Conservation (phyloP, 768 basidiomycete genomes). For the Lactarius evosmus region DNA sequence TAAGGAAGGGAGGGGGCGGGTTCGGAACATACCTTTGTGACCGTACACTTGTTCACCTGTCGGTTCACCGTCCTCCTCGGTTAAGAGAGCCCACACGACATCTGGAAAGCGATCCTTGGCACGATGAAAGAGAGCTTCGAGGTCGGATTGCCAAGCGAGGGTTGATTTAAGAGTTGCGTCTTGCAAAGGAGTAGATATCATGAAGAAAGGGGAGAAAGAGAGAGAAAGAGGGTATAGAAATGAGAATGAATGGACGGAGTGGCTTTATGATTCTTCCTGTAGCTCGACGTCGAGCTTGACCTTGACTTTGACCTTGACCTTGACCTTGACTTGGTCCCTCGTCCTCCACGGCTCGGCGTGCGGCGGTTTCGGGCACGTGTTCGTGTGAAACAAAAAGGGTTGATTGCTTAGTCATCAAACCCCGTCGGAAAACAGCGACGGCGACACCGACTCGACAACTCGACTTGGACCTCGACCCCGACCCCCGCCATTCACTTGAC, state of each 20-base stretch:
- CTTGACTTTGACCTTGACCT: neutral
- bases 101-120: conserved; percentile 96
- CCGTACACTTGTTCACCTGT: conserved; percentile 70
- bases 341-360: too few species aligned
- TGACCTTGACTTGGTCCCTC: too few species aligned
- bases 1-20: neutral
- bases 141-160: conserved; percentile 73
- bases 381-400: neutral
- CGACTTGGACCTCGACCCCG: conserved; percentile 6
- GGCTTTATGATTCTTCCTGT: neutral
- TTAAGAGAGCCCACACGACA: conserved; percentile 81
- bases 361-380: neutral
- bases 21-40: conserved; percentile 74
- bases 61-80: conserved; percentile 45
- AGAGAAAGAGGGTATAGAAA: neutral
- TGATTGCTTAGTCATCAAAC: neutral
- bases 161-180: conserved; percentile 71
- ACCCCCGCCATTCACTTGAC: conserved; percentile 12
- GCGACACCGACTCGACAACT: conserved; percentile 2
- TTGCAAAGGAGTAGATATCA: conserved; percentile 40
- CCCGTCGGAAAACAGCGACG: neutral
- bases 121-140: conserved; percentile 69
- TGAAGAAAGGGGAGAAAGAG: conserved; percentile 3
- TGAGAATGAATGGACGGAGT: neutral
- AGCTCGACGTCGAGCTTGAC: neutral